Conservation (phyloP, 768 basidiomycete genomes). For the Glaciozyma antarctica region DNA sequence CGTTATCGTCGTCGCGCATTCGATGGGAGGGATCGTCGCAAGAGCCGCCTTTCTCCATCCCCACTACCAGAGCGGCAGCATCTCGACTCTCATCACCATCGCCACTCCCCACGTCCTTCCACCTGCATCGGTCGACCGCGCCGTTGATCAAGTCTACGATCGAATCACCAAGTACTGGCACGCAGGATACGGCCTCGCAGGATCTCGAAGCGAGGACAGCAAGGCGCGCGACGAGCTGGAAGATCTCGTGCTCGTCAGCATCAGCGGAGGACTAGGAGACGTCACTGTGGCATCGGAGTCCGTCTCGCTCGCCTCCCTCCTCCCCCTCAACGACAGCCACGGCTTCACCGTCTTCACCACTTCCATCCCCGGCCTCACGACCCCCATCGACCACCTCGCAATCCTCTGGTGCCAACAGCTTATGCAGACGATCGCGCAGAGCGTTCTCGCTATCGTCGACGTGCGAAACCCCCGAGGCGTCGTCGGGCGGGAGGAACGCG, state of each 20-base stretch:
- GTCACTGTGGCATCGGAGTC: slow-evolving; percentile 85
- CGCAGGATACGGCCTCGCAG: slow-evolving; percentile 43
- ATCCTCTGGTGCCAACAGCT: slow-evolving; percentile 99
- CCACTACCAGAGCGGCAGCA: slow-evolving; percentile 38
- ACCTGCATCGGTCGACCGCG: slow-evolving; percentile 74
- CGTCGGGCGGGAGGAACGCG: slow-evolving; percentile 2
- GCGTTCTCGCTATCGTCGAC: slow-evolving; percentile 28
- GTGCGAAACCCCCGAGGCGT: slow-evolving; percentile 1
- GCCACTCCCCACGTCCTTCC: slow-evolving; percentile 82
- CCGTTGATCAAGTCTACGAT: slow-evolving; percentile 65
- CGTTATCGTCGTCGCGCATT: slow-evolving; percentile 79
- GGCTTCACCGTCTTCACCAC: slow-evolving; percentile 61
- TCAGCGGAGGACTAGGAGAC: slow-evolving; percentile 88
- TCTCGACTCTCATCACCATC: slow-evolving; percentile 85
- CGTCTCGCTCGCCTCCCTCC: slow-evolving; percentile 51
- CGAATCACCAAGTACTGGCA: slow-evolving; percentile 40
- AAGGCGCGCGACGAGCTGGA: not conserved
- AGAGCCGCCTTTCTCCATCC: slow-evolving; percentile 61
- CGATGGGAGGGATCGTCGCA: slow-evolving; percentile 94
- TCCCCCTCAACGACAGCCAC: slow-evolving; percentile 48
- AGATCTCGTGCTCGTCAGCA: slow-evolving; percentile 49
- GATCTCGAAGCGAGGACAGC: not conserved
- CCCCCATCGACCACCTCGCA: slow-evolving; percentile 86
- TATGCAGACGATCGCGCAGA: slow-evolving; percentile 45
- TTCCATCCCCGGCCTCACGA: slow-evolving; percentile 82